These are phyloP conservation scores for Candida vaughaniae DNA, from an alignment of 805 yeast species.

Conservation along the genomic window DNA sequence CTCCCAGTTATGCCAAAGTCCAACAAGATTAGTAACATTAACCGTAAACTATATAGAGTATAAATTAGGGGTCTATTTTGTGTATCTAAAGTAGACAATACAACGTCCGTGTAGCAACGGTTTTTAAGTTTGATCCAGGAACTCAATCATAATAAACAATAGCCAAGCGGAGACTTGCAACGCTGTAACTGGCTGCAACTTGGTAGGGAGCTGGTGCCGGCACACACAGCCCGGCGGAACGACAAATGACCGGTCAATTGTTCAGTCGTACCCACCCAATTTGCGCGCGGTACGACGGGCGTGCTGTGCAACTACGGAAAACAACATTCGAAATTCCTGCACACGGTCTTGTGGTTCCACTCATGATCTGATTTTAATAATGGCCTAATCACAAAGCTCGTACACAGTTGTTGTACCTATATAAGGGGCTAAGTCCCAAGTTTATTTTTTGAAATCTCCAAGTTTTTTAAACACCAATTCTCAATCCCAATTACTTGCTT, in stretches of 20 bases:
- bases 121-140: neutral
- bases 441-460: no score
- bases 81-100: no score
- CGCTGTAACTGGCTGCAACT: neutral
- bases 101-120: neutral
- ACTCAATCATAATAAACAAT: neutral
- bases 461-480: no score
- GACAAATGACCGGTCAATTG: neutral
- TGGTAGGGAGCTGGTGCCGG: neutral
- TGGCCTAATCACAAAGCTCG: neutral
- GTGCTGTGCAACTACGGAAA: neutral
- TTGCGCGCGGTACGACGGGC: no score
- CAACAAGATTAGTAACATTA: slow-evolving; percentile 60
- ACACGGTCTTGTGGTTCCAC: slow-evolving; percentile 7
- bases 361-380: slow-evolving; percentile 7
- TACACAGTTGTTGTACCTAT: no score
- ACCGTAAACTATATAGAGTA: neutral
- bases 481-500: no score
- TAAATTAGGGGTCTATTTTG: neutral
- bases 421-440: slow-evolving; percentile 1
- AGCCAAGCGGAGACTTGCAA: neutral
- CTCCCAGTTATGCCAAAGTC: slow-evolving; percentile 96
- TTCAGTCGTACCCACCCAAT: neutral
- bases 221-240: neutral
- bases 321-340: slow-evolving; percentile 2